Base-by-base conservation (phyloP, 768 basidiomycete species). In the Boletus subcaerulescens region DNA sequence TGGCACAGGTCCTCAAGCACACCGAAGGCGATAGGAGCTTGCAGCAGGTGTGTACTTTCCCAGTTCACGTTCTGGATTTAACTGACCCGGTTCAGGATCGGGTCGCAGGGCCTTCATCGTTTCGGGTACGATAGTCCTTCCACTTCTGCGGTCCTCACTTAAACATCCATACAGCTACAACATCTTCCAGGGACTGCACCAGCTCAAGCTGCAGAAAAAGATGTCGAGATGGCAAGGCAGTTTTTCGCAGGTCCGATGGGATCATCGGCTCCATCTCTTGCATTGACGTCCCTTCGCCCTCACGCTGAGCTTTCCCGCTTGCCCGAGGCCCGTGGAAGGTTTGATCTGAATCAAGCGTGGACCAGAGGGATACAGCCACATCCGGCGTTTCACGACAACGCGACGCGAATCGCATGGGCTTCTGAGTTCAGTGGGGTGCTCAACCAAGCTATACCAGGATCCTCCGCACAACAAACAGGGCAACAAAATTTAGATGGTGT, bases 1-100 rank as follows among this genome's bases (percentile, higher is more conserved):
- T 98, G 24, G 84, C 90, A 3, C 88, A 92, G 62, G 87, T 98
- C 24, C 78, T 94, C 49, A 96, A 97, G 69, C 89, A 96, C 65
- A 84, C 91, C 10, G 91, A 93, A 54, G 85, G 84, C 2, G 94
- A 97, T 73, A 84, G 88, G 52, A 93, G 91, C 69, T 69, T 96
- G 29, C 93, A 95, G 65, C 86, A 91, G 76, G 93, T 91, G 61
- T 55, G 80, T 52, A 31, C 31, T 22, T 38, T 38, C 14, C 14
- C 29, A 20, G 35, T 17, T 11, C 24, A 13, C 6, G 33, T 7
- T 33, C 11, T 17, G 40, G 44, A 9, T 42, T 39, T 9, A 42
- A 53, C 9, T 31, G 22, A 17, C 24, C 44, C 39, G 48, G 17
- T 51, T 44, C 60, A 93, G 91, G 90, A 93, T 71, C 81, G 87